These are phyloP conservation scores for Penicillium longicatenatum DNA, from an alignment of 495 filamentous ascomycete genomes.

Conservation along the genomic window DNA sequence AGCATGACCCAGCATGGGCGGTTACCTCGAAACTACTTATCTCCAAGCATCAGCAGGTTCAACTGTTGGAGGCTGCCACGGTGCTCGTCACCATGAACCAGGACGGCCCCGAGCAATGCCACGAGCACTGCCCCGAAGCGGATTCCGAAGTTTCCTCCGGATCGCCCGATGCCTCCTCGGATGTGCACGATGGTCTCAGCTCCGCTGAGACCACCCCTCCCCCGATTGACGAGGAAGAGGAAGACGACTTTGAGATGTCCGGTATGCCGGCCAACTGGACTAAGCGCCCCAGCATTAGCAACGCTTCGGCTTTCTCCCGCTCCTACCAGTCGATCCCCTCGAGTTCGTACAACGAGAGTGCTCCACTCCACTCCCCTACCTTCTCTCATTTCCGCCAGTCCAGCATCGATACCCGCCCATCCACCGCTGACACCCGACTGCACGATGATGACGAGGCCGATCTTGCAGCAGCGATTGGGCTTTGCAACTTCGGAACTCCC, in stretches of 20 bases:
- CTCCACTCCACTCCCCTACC: conserved; percentile 47
- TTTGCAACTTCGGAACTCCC: conserved; percentile 89
- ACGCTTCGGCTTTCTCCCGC: conserved; percentile 69
- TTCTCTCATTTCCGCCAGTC: conserved; percentile 51
- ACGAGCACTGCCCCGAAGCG: conserved; percentile 62
- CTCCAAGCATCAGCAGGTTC: conserved; percentile 99
- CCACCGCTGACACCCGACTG: conserved; percentile 59
- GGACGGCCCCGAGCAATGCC: conserved; percentile 54
- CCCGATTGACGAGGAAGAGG: conserved; percentile 50
- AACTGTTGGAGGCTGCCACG: conserved; percentile 92
- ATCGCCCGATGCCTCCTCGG: conserved; percentile 78
- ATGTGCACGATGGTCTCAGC: conserved; percentile 66
- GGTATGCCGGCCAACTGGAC: conserved; percentile 35
- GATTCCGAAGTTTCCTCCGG: conserved; percentile 80
- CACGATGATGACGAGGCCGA: conserved; percentile 62
- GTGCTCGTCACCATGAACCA: conserved; percentile 93
- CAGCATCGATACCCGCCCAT: conserved; percentile 65
- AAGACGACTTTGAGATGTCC: conserved; percentile 46
- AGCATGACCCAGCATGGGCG: conserved; percentile 98
- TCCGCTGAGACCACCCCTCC: conserved; percentile 59
- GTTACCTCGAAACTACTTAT: conserved; percentile 97
- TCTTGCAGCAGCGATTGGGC: conserved; percentile 86
- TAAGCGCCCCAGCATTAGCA: conserved; percentile 57
- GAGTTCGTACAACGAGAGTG: conserved; percentile 50
- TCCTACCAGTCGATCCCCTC: conserved; percentile 81